Evolutionary conservation across 257 asterid species (phyloP).

Genomic region (Prunella vulgaris): DNA sequence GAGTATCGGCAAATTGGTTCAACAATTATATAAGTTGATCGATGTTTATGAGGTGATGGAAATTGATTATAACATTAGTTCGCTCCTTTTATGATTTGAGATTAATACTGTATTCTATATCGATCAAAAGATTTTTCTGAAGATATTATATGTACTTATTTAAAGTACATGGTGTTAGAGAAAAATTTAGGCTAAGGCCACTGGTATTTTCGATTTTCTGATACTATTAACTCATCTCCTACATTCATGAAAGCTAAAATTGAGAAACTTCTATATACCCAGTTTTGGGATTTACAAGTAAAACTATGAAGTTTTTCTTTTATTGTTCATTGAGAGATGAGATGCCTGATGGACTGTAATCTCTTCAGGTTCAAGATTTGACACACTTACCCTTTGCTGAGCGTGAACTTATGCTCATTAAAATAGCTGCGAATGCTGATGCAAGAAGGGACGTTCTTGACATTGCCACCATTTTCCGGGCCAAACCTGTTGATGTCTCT

Average conservation of each 20-base stretch:
- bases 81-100: not conserved
- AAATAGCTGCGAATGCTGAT: slow-evolving; percentile 74
- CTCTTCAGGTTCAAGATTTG: slow-evolving; percentile 61
- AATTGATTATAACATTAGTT: not conserved
- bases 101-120: not conserved
- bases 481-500: slow-evolving; percentile 90
- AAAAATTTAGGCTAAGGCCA: not conserved
- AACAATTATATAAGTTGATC: slow-evolving; percentile 72
- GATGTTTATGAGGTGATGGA: slow-evolving; percentile 68
- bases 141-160: not conserved
- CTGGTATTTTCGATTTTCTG: not conserved
- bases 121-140: not conserved
- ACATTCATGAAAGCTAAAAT: not conserved
- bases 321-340: slow-evolving; percentile 3
- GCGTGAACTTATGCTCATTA: slow-evolving; percentile 86
- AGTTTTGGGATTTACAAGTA: not conserved
- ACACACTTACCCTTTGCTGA: slow-evolving; percentile 84
- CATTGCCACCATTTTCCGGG: slow-evolving; percentile 80
- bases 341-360: slow-evolving; percentile 12
- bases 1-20: slow-evolving; percentile 63
- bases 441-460: slow-evolving; percentile 91
- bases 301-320: not conserved
- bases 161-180: not conserved
- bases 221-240: not conserved
- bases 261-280: not conserved